Evolutionary conservation across 1,139 yeast species (phyloP), one percentile per base, ranked within the genome.

Genomic region (Saccharomyces hybrid): DNA sequence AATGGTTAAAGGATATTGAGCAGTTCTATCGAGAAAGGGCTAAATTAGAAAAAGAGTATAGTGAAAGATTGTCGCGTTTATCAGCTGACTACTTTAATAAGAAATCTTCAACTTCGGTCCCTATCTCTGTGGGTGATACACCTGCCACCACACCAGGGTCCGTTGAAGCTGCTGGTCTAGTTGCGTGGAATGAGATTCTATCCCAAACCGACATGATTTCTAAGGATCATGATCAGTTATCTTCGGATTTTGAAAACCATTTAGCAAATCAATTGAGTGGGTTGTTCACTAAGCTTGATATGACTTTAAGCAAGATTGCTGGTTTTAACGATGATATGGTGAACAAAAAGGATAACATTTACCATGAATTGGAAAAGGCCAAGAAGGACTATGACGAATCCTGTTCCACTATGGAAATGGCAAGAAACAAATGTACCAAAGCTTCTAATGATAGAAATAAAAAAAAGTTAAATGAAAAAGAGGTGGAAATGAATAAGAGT

Each of bases 111-210:
- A 71, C 78, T 11, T 77, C 89, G 28, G 81, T 95, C 0, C 71
- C 74, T 24, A 72, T 95, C 38, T 83, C 93, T 42, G 99, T 95
- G 6, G 99, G 99, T 28, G 96, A 89, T 60, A 80, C 81, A 28
- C 99, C 99, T 0, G 81, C 83, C 49, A 80, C 88, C 54, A 93
- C 99, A 0, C 98, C 99, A 0, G 99, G 99, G 0, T 90, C 97
- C 0, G 75, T 93, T 52, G 99, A 95, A 67, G 81, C 88, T 60
- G 96, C 97, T 0, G 79, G 89, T n/a, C 73, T 91, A 60, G 96
- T 89, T n/a, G 82, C 96, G 3, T 93, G 99, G 99, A 88, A 83
- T 50, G 96, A 89, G 61, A 81, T 93, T 12, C 76, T 93, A 58
- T 80, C 88, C 4, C 95, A 89, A 67, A 88, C 97, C 0, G 97